Evolutionary conservation across 352 stramenopile genomes (phyloP), one percentile per base, ranked within the genome.

Genomic region (Phytophthora hibernalis): DNA sequence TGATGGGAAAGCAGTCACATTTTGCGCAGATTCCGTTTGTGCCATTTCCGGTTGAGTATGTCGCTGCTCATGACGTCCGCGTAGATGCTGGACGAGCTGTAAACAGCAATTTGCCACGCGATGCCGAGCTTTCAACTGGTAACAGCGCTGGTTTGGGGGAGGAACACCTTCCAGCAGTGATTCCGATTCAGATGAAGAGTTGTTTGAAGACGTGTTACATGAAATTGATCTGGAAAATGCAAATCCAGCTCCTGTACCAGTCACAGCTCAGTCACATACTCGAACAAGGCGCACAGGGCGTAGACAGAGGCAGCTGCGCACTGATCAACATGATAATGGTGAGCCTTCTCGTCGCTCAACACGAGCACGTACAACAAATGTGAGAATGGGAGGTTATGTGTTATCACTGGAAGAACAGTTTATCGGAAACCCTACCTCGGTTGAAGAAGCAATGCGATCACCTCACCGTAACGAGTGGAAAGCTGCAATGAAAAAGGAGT

Each of bases 11-110:
- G 8, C 30, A 54, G 13, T 35, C 16, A 0, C 5, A 24, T 1
- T 61, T 43, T 5, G 21, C 6, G 3, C 21, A 42, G 5, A 54
- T 63, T 31, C 30, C 31, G 0, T 63, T 54, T 12, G 44, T 54
- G 9, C 44, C 44, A 0, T 26, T 63, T 9, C 54, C 40, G 12
- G 45, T 53, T 2, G 45, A 53, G 11, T 38, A 53, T 40, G 45
- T n/a, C n/a, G n/a, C n/a, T n/a, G n/a, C n/a, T n/a, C n/a, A n/a
- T 53, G 3, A 26, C 26, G 30, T 12, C 40, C 45, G 45, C 7
- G 15, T 7, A 5, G 9, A 20, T 2, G 45, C 45, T 20, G 24
- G 2, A 20, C 22, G 9, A 37, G 15, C 15, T 3, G 45, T 53
- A n/a, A 35, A 22, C 24, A 31, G 3, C 5, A 26, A 12, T n/a